Evolutionary conservation across 352 stramenopile genomes (phyloP).

Genomic region (Globisporangium alternatum): DNA sequence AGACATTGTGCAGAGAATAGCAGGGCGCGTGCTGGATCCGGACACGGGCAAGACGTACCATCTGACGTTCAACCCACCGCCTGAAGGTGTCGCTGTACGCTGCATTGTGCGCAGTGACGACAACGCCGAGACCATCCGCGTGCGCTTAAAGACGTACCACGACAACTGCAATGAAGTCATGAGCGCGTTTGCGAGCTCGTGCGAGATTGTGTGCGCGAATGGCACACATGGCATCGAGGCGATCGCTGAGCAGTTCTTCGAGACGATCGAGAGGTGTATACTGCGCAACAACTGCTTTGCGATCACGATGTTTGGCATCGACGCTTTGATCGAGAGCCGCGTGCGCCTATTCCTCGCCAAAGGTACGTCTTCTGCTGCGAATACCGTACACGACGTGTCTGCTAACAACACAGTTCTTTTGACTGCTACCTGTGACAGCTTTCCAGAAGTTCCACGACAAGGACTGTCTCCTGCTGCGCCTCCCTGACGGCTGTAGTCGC

Average conservation of each 20-base stretch:
- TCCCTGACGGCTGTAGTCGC: constrained; percentile 41
- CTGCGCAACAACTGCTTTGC: constrained; percentile 61
- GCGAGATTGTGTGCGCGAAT: constrained; percentile 43
- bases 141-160: constrained; percentile 86
- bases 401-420: background rate
- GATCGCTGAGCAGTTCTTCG: constrained; percentile 56
- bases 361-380: constrained; percentile 25
- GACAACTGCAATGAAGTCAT: constrained; percentile 54
- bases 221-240: constrained; percentile 48
- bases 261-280: constrained; percentile 42
- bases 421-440: constrained; percentile 20
- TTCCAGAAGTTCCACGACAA: constrained; percentile 62
- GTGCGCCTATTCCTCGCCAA: constrained; percentile 50
- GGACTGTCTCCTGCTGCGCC: constrained; percentile 48
- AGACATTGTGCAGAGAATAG: constrained; percentile 92
- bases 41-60: constrained; percentile 93
- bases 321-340: constrained; percentile 29
- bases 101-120: constrained; percentile 79
- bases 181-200: constrained; percentile 31
- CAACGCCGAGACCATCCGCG: constrained; percentile 87
- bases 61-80: constrained; percentile 79
- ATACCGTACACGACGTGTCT: background rate
- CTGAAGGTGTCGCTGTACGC: constrained; percentile 58
- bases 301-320: constrained; percentile 55
- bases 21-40: constrained; percentile 89